Evolutionary conservation across 2,329 filamentous ascomycete genomes (phyloP).

Genomic region (Epichloe baconii): DNA sequence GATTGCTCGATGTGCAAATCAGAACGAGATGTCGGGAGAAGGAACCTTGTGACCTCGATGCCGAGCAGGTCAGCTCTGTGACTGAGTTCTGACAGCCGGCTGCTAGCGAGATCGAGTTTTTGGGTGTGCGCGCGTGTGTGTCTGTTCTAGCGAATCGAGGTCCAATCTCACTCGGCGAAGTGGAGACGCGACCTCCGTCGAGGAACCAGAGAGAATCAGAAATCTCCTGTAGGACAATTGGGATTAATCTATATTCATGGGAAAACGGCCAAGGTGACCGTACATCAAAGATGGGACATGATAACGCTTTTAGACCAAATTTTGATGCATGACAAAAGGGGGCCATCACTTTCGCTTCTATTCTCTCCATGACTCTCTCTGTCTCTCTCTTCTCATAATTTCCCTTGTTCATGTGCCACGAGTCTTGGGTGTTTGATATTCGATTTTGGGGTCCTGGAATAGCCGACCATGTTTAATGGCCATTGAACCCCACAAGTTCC

Average conservation of each 20-base stretch:
- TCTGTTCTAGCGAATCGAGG: conserved; percentile 11
- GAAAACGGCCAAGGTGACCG: conserved; percentile 20
- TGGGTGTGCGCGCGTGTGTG: conserved; percentile 1
- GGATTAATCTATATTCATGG: conserved; percentile 6
- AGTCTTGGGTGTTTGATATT: conserved; percentile 10
- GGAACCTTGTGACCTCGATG: conserved; percentile 16
- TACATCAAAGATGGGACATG: conserved; percentile 20
- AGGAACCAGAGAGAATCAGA: conserved; percentile 1
- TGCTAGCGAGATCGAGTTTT: conserved; percentile 11
- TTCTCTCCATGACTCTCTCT: background rate
- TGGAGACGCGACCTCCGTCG: conserved; percentile 1
- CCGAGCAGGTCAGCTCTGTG: conserved; percentile 8
- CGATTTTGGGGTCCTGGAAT: conserved; percentile 4
- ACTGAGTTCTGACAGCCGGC: conserved; percentile 6
- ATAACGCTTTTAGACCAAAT: conserved; percentile 32
- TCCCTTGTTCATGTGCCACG: conserved; percentile 16
- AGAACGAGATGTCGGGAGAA: conserved; percentile 16
- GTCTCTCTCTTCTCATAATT: conserved; percentile 15
- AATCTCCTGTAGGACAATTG: conserved; percentile 5
- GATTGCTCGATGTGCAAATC: conserved; percentile 14
- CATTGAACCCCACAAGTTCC: conserved; percentile 7
- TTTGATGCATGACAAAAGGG: conserved; percentile 37
- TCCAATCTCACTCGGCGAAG: conserved; percentile 3
- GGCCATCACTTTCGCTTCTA: conserved; percentile 26
- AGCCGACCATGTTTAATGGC: conserved; percentile 13